Base-by-base conservation (phyloP, 2,329 filamentous ascomycete species). In the Cordyceps pruinosa region DNA sequence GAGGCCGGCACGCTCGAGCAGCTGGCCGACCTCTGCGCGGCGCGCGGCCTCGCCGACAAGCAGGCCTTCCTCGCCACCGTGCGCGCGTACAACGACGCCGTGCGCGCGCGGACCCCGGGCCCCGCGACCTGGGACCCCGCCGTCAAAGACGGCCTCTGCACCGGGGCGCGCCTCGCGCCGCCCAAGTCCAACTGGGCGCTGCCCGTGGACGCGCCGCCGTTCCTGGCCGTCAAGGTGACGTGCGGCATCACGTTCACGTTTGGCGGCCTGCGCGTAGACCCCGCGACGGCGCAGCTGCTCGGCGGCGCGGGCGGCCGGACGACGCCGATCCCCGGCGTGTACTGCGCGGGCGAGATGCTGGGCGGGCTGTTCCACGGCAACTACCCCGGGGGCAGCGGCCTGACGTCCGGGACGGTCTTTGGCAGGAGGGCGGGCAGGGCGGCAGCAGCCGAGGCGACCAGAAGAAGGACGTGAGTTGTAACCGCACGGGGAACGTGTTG, bases 171-270 rank as follows among this genome's bases (percentile, higher is more conserved):
- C 0, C 68, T 87, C 9, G 49, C 65, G 0, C 65, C 85, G 9
- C 71, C 78, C 0, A 89, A 88, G 70, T 80, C 82, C 0, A 88
- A 88, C 61, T 88, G 85, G 85, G 85, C 85, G 0, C 61, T 83
- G 6, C 77, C 84, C 0, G 62, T 88, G 8, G 74, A 78, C 37
- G 66, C 80, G 60, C 72, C 73, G 0, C 85, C 85, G 0, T 88
- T 83, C 63, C 68, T 85, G 25, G 85, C 85, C 1, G 79, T 88
- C 46, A 81, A 82, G 61, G 83, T 88, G 3, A 80, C 79, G 4
- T 83, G 82, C 46, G 85, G 86, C 1, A 77, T 88, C 17, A 87
- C 84, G 0, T 88, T 88, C 62, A 88, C 85, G 0, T 88, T 88
- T 69, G 85, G 84, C 1, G 84, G 85, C 0, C 68, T 88, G 7